Evolutionary conservation across 305 asterid species (phyloP).

Genomic region (Ajuga reptans): DNA sequence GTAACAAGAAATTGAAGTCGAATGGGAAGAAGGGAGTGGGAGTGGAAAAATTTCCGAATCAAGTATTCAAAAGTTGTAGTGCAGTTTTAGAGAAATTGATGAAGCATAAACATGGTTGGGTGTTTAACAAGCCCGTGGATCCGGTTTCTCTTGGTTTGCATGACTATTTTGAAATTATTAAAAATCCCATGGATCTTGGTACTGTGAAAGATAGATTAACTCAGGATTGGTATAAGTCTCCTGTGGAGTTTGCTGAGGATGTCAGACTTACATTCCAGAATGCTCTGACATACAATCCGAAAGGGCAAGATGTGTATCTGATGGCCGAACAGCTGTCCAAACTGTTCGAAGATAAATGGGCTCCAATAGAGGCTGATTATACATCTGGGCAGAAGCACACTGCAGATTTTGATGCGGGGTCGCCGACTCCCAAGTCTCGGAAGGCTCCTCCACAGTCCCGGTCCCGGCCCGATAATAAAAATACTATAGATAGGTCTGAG

Average conservation of each 20-base stretch:
- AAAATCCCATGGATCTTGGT: conserved; percentile 69
- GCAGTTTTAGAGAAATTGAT: conserved; percentile 56
- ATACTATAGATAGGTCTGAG: conserved; percentile 30
- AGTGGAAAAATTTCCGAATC: conserved; percentile 25
- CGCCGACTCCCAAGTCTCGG: conserved; percentile 43
- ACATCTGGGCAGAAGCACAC: conserved; percentile 36
- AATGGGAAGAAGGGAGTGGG: conserved; percentile 32
- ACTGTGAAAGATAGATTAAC: conserved; percentile 49
- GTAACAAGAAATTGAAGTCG: conserved; percentile 46
- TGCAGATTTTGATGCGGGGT: conserved; percentile 32
- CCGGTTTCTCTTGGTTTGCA: conserved; percentile 42
- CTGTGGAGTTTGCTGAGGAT: conserved; percentile 62
- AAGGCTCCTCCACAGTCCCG: conserved; percentile 33
- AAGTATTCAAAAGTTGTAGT: conserved; percentile 45
- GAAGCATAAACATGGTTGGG: conserved; percentile 77
- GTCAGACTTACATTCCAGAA: conserved; percentile 61
- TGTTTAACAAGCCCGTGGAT: conserved; percentile 64
- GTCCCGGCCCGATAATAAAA: conserved; percentile 26
- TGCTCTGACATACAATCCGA: conserved; percentile 77
- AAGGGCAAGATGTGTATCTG: conserved; percentile 64
- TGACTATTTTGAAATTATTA: conserved; percentile 58
- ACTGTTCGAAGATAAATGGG: conserved; percentile 68
- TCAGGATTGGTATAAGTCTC: conserved; percentile 47
- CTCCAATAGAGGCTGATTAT: conserved; percentile 46
- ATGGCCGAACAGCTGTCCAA: conserved; percentile 56